phyloP scores from a whole-genome alignment of 306 rosid species.

The Trifolium pratense region DNA sequence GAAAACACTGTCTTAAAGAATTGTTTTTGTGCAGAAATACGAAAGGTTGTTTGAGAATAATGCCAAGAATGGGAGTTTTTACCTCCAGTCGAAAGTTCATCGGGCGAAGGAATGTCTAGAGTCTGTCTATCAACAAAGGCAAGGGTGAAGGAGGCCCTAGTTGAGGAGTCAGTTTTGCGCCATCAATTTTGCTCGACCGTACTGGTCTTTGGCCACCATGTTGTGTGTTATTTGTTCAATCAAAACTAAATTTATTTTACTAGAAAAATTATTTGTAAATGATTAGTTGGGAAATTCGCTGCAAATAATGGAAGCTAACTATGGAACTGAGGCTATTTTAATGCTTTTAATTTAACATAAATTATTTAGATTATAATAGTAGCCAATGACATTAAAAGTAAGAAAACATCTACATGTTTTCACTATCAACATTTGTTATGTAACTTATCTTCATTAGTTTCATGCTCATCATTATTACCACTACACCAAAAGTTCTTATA shows the following conservation, averaged over 20 bases:
- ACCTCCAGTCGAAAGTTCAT: conserved; percentile 91
- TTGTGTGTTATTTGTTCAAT: conserved; percentile 32
- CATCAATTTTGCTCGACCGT: neutral
- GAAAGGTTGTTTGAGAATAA: conserved; percentile 77
- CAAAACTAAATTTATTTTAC: conserved; percentile 16
- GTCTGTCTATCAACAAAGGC: conserved; percentile 44
- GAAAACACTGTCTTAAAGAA: neutral
- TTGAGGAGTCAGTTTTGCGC: conserved; percentile 44
- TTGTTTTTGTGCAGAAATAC: conserved; percentile 57
- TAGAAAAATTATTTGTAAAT: conserved; percentile 31
- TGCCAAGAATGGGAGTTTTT: conserved; percentile 82
- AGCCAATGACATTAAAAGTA: neutral
- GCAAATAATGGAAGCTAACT: conserved; percentile 20
- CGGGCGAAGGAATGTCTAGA: conserved; percentile 86
- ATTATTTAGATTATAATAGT: neutral
- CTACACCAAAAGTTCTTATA: neutral
- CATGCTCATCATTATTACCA: neutral
- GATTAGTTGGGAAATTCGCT: conserved; percentile 34
- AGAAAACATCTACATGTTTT: neutral
- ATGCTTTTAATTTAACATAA: neutral
- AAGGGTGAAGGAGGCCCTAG: conserved; percentile 53
- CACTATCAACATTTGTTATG: neutral
- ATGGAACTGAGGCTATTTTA: neutral
- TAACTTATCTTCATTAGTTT: neutral
- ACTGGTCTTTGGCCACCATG: conserved; percentile 23